Evolutionary conservation across 2,329 filamentous ascomycete genomes (phyloP), one percentile per base, ranked within the genome.

Genomic region (Dactylonectria estremocensis): DNA sequence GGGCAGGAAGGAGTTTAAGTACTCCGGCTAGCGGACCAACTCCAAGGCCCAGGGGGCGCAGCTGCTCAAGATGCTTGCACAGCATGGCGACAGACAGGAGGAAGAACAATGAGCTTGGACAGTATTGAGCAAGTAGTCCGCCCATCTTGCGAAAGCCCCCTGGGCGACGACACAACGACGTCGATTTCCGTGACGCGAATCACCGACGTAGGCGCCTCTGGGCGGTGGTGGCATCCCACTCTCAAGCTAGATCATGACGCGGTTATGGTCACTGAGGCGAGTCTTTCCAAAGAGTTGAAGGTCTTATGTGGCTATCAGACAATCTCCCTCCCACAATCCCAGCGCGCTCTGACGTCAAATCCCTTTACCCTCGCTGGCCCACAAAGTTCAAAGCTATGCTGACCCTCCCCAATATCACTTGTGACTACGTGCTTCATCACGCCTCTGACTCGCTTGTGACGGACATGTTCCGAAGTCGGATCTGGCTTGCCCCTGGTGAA

Each of bases 51-150:
- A 9, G 13, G 20, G 45, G 45, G 45, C 45, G 35, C 13, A 37
- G 35, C 35, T 37, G 35, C 13, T 37, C 35, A 11, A 37, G 35
- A 37, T 37, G 16, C 43, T 46, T 18, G 43, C 16, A 10, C 43
- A 46, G n/a, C 43, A 46, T 46, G 2, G 16, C n/a, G 43, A 46
- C 18, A 18, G 13, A 18, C 45, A 46, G 18, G 45, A 48, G 45
- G 18, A 48, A 48, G 45, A 22, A n/a, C 45, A 48, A 48, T 48
- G 18, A 48, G 20, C n/a, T 48, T 22, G 10, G 45, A 24, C 13
- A 13, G n/a, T 48, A 22, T 48, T 22, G 45, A 48, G 45, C n/a
- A 48, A 48, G 45, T 48, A 48, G 45, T 22, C 45, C 11, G 45
- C 18, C 45, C 11, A 48, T 48, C 20, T 13, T 48, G 45, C 45